These are phyloP conservation scores for Fusarium sp. DNA, from an alignment of 2,329 filamentous ascomycete species.

Conservation along the genomic window DNA sequence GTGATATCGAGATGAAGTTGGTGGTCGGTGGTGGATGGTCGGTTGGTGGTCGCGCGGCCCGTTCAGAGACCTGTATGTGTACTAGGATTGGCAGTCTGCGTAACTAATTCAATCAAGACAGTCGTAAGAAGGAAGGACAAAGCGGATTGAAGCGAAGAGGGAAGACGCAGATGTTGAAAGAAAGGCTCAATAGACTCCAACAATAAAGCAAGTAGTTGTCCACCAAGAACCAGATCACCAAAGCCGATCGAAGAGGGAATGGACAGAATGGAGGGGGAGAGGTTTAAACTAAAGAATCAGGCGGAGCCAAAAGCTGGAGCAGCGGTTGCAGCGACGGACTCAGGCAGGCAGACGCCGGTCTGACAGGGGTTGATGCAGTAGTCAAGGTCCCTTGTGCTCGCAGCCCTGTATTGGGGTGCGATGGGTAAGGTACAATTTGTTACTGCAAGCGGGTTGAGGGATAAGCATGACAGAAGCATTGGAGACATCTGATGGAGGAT, in stretches of 20 bases:
- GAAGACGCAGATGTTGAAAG: slow-evolving; percentile 12
- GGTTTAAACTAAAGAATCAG: slow-evolving; percentile 51
- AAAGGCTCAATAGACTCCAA: slow-evolving; percentile 22
- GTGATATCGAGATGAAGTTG: slow-evolving; percentile 22
- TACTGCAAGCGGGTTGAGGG: slow-evolving; percentile 21
- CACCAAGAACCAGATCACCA: slow-evolving; percentile 36
- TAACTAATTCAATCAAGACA: slow-evolving; percentile 23
- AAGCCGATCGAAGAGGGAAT: slow-evolving; percentile 33
- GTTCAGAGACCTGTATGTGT: slow-evolving; percentile 30
- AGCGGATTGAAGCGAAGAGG: slow-evolving; percentile 4
- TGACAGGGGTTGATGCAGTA: slow-evolving; percentile 38
- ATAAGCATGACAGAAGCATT: slow-evolving; percentile 28
- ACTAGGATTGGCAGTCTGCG: slow-evolving; percentile 26
- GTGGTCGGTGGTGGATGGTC: slow-evolving; percentile 9
- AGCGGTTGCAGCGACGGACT: slow-evolving; percentile 43
- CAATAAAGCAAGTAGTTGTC: slow-evolving; percentile 29
- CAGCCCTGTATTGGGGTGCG: slow-evolving; percentile 37
- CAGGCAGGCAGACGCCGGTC: slow-evolving; percentile 41
- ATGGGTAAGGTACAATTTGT: slow-evolving; percentile 30
- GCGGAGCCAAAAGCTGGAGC: slow-evolving; percentile 39
- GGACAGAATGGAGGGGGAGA: slow-evolving; percentile 47
- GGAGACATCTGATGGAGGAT: slow-evolving; percentile 29
- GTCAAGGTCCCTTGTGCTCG: slow-evolving; percentile 38
- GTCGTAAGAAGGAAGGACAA: slow-evolving; percentile 10
- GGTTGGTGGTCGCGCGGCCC: slow-evolving; percentile 34